Evolutionary conservation across 2,329 filamentous ascomycete genomes (phyloP), one percentile per base, ranked within the genome.

Genomic region (Xylaria sp.): DNA sequence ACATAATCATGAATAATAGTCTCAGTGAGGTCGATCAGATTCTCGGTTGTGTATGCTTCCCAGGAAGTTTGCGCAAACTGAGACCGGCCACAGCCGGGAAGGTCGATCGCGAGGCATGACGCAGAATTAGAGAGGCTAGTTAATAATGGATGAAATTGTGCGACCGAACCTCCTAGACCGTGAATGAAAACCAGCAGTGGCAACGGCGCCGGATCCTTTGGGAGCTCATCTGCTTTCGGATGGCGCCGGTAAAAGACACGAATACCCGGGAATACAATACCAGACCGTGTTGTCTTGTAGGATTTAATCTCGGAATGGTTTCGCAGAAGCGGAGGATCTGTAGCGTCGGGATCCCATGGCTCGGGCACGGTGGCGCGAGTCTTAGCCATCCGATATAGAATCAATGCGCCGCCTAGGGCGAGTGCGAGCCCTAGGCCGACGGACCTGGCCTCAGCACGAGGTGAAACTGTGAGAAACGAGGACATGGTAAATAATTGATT

Each of bases 171-270:
- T n/a, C 95, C 96, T 10, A 98, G 86, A 1, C 96, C 96, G 77
- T 98, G 96, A 66, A 98, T 86, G 78, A 97, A 97, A 52, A 98
- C 94, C 3, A 98, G 83, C 10, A 99, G 83, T 1, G 96, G 96
- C 12, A 98, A 82, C 0, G 92, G 90, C 0, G 88, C 86, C 1
- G 93, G 92, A 70, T 90, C 86, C 51, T 84, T 86, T 2, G 93
- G 94, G 3, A 98, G 86, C 79, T 96, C 92, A 68, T 90, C 88
- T n/a, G 91, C 89, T 77, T 98, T 94, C 23, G 90, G 88, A 80
- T 98, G 96, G 64, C 89, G 88, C 66, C 91, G 89, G 81, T 92
- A 94, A 80, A 98, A 98, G 52, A 94, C 90, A 66, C 95, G 90
- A 71, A 98, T 86, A 39, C 86, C 88, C 1, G 90, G 87, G 78